These are phyloP conservation scores for Eucalyptus tenuipes DNA, from an alignment of 345 rosid genomes.

Conservation along the genomic window DNA sequence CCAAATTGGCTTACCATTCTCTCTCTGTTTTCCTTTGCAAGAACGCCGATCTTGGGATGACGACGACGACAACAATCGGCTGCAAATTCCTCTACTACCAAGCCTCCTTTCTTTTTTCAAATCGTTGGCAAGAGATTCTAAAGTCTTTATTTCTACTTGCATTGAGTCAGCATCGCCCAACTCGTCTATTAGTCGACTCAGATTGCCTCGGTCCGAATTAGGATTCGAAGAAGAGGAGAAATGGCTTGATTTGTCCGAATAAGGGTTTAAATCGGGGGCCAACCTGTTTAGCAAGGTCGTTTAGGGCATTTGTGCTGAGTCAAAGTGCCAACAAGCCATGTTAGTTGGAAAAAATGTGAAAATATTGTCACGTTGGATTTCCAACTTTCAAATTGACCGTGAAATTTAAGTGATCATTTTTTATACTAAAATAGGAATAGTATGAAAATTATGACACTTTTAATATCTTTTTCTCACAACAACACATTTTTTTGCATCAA, in stretches of 20 bases:
- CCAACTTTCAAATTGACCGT: too few species aligned
- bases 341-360: too few species aligned
- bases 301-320: neutral
- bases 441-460: too few species aligned
- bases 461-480: too few species aligned
- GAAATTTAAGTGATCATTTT: too few species aligned
- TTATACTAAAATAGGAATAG: too few species aligned
- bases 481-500: too few species aligned
- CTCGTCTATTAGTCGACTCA: fast-evolving
- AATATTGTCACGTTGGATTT: too few species aligned
- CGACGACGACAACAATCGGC: neutral
- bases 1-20: neutral
- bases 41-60: neutral
- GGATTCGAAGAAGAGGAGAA: neutral
- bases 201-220: neutral
- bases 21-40: neutral
- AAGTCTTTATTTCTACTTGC: too few species aligned
- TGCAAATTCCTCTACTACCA: neutral
- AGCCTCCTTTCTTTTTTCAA: neutral
- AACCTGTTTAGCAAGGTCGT: neutral
- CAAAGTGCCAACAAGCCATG: neutral
- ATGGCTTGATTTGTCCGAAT: neutral
- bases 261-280: neutral
- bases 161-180: neutral
- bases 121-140: neutral